Conservation (phyloP, 225 moss, liverwort and hornwort species). For the Polytrichum commune region DNA sequence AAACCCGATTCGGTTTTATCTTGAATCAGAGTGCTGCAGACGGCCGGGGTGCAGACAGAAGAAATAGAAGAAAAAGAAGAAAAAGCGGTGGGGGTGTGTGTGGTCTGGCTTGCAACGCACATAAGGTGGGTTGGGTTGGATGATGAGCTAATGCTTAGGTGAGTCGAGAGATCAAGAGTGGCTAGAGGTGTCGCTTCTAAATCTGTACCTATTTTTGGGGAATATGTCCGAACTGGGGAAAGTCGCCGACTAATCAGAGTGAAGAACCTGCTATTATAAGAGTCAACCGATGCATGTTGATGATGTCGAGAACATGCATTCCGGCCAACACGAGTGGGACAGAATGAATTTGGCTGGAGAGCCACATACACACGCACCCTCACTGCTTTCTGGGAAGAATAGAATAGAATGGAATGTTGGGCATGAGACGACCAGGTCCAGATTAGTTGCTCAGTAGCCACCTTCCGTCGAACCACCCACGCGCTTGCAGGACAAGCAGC, state of each 20-base stretch:
- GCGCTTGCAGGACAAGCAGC: constrained; percentile 5
- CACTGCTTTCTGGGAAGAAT: no score
- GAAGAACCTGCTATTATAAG: neutral
- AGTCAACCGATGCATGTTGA: constrained; percentile 12
- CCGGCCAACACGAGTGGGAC: no score
- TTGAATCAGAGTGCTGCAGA: no score
- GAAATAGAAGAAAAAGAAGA: neutral
- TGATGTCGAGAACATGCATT: constrained; percentile 13
- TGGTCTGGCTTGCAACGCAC: neutral
- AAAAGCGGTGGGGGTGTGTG: neutral
- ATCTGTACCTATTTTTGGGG: constrained; percentile 13
- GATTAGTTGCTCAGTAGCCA: constrained; percentile 12
- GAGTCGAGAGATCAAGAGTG: neutral
- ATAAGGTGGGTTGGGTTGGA: neutral
- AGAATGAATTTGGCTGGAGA: neutral
- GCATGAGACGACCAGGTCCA: constrained; percentile 16
- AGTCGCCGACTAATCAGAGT: constrained; percentile 2
- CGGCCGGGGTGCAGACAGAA: neutral
- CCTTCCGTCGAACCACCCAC: neutral
- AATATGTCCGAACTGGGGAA: constrained; percentile 8
- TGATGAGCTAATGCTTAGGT: no score
- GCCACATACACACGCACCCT: constrained; percentile 5
- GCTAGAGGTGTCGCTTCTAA: neutral
- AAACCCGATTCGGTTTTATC: no score
- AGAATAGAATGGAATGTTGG: neutral